A percentile compares a stretch with the other conserved stretches of the same genome.
Conservation (phyloP, 2,329 filamentous ascomycete genomes). For the Claviceps sorghi region DNA sequence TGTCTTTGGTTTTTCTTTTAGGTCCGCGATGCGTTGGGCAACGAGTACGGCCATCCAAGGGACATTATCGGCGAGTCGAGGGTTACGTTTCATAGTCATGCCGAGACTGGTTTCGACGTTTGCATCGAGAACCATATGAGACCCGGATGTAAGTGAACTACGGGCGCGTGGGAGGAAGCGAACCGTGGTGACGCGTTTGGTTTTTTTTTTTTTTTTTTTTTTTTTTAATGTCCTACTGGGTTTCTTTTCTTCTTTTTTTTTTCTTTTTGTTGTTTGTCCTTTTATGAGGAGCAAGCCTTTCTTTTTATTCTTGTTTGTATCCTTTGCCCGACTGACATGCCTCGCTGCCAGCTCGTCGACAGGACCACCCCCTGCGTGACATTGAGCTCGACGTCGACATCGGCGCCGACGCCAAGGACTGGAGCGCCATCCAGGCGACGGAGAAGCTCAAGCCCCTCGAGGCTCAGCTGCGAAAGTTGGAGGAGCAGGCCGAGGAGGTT, state of each 20-base stretch:
- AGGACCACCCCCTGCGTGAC: slow-evolving; percentile 45
- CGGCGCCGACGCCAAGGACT: slow-evolving; percentile 93
- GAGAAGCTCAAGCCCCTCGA: slow-evolving; percentile 98
- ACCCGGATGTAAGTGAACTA: slow-evolving; percentile 42
- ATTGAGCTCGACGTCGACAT: slow-evolving; percentile 93
- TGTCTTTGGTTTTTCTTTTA: slow-evolving; percentile 30
- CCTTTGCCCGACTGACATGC: neutral
- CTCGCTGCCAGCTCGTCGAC: slow-evolving; percentile 19
- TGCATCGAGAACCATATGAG: slow-evolving; percentile 77
- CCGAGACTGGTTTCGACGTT: slow-evolving; percentile 86
- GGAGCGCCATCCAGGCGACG: slow-evolving; percentile 86
- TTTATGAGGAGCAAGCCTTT: neutral
- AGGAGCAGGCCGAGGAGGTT: slow-evolving; percentile 79
- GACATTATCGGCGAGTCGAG: slow-evolving; percentile 85
- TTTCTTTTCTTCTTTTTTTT: neutral
- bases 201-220: neutral
- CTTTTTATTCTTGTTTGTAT: neutral
- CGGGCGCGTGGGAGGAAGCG: neutral
- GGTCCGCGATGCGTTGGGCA: slow-evolving; percentile 91
- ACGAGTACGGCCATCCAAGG: slow-evolving; percentile 85
- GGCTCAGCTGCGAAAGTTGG: slow-evolving; percentile 81
- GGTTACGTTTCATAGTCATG: slow-evolving; percentile 85
- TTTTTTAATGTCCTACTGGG: no score
- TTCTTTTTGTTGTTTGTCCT: neutral
- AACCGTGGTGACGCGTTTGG: no score